Evolutionary conservation across 305 asterid genomes (phyloP), one percentile per base, ranked within the genome.

Genomic region (Fraxinus angustifolia): DNA sequence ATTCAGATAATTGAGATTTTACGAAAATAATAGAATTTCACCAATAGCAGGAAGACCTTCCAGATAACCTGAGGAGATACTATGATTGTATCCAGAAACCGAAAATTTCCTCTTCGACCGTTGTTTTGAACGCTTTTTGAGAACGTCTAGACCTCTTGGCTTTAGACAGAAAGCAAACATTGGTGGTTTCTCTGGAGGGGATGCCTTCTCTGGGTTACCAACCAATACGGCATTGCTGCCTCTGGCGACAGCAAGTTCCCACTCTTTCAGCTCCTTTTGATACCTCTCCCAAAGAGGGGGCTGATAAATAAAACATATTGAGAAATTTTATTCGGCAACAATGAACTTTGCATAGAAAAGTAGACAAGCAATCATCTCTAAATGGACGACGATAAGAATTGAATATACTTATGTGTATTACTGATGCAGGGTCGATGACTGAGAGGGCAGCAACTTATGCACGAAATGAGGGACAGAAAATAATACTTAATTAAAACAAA

Each of bases 241-340:
- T 86, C 89, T 91, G 82, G 92, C 83, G 83, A 81, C 89, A 67
- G 88, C 81, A 60, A 80, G 90, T 87, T 94, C 99, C 98, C 98
- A 96, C 81, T 90, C 94, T 86, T 90, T 93, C 84, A 91, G 84
- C 88, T 92, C 97, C 78, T 90, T 91, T 82, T 92, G 97, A 87
- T 96, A 94, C 87, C 87, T 87, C 86, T 89, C 90, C 99, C 99
- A 96, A 40, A 92, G 91, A 48, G 99, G 99, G 60, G 97, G 95
- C 99, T 96, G 97, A 79, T 58, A 58, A 58, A 81, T 31, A 79
- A 42, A 81, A 76, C 19, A 80, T 60, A 56, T 23, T 16, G 21
- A 78, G 36, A 72, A 58, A 77, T n/a, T 76, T 75, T 78, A 79
- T 53, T 72, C 73, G 50, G 76, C 78, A 78, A 65, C 30, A 84